These are phyloP conservation scores for Spongiforma sp. DNA, from an alignment of 1,284 basidiomycete species.

Conservation along the genomic window DNA sequence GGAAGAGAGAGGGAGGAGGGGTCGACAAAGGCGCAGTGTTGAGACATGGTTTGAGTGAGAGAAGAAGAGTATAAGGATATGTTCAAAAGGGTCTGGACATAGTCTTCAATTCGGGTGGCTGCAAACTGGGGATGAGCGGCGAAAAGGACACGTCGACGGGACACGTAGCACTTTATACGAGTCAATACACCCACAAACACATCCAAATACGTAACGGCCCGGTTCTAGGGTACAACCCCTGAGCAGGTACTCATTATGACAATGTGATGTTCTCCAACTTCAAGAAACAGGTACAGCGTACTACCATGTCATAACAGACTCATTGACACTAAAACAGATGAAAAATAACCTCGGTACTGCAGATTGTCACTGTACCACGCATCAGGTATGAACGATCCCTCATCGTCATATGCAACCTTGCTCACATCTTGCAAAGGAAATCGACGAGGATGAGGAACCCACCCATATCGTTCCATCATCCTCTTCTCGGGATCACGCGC, in stretches of 20 bases:
- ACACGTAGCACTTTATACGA: conserved; percentile 41
- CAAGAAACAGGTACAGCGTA: no score
- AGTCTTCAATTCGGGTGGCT: conserved; percentile 19
- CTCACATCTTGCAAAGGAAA: conserved; percentile 21
- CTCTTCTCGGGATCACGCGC: neutral
- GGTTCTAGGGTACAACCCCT: neutral
- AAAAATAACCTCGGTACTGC: neutral
- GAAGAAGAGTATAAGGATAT: conserved; percentile 27
- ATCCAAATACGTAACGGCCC: conserved; percentile 9
- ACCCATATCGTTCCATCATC: neutral
- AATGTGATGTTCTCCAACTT: no score
- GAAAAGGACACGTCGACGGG: conserved; percentile 27
- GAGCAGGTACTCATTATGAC: no score
- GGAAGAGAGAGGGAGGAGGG: conserved; percentile 46
- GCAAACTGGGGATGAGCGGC: conserved; percentile 9
- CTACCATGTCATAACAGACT: no score
- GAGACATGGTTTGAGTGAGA: conserved; percentile 14
- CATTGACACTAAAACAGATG: no score
- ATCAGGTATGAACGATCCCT: conserved; percentile 10
- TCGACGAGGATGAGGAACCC: neutral
- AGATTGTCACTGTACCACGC: conserved; percentile 6
- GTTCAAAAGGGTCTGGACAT: conserved; percentile 23
- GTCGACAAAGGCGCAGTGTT: conserved; percentile 41
- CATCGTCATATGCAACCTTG: neutral
- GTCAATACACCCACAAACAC: conserved; percentile 30